Percentiles rank a stretch among this genome's conserved stretches.
phyloP scores from a whole-genome alignment of 2,329 filamentous ascomycete genomes.

The Onygenales sp. region DNA sequence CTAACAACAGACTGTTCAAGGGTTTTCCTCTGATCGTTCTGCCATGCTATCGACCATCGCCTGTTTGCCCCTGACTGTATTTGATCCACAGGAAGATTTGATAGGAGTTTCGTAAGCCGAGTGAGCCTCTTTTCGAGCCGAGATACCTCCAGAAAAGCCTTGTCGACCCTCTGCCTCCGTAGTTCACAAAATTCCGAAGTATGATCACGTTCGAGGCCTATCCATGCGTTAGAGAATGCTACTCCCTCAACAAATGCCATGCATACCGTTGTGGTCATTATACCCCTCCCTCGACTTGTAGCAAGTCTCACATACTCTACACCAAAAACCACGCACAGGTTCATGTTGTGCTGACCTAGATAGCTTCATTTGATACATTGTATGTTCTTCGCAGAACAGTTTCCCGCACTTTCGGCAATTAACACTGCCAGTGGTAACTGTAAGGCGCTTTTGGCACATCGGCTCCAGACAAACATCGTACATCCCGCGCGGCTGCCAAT shows the following conservation, averaged over 20 bases:
- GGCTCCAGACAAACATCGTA: conserved; percentile 82
- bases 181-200: conserved; percentile 60
- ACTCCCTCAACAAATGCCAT: not conserved
- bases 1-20: conserved; percentile 87
- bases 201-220: conserved; percentile 59
- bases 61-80: conserved; percentile 41
- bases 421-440: conserved; percentile 69
- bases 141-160: conserved; percentile 77
- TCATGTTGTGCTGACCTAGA: conserved; percentile 84
- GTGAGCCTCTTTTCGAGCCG: conserved; percentile 85
- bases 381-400: conserved; percentile 93
- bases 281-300: conserved; percentile 95
- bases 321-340: conserved; percentile 84
- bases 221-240: conserved; percentile 9
- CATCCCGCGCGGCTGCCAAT: conserved; percentile 73
- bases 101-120: conserved; percentile 75
- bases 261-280: conserved; percentile 65
- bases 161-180: conserved; percentile 71
- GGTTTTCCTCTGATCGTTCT: conserved; percentile 66
- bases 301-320: conserved; percentile 94
- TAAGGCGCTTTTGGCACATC: conserved; percentile 69
- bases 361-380: conserved; percentile 99
- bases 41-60: conserved; percentile 48
- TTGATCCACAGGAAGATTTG: conserved; percentile 62
- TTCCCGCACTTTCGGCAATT: conserved; percentile 91